phyloP scores from a whole-genome alignment of 2,329 filamentous ascomycete species.

The Trichoderma brevicompactum region DNA sequence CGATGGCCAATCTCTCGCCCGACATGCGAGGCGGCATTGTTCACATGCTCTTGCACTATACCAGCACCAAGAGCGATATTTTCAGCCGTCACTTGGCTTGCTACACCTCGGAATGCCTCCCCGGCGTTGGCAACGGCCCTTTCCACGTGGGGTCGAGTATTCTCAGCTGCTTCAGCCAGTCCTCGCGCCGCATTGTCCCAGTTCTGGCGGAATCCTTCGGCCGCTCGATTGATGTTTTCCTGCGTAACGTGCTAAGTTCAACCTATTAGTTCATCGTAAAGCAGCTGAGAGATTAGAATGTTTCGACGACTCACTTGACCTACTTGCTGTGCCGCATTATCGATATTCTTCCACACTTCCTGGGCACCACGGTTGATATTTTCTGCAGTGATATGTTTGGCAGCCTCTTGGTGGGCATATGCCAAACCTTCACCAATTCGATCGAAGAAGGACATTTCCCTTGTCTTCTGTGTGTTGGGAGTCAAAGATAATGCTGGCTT shows the following conservation, averaged over 20 bases:
- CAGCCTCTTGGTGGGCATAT: conserved; percentile 1
- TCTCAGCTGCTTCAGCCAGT: neutral
- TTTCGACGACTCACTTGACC: neutral
- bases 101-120: neutral
- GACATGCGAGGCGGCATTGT: neutral
- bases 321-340: neutral
- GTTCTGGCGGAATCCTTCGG: neutral
- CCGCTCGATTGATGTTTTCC: neutral
- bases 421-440: neutral
- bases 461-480: neutral
- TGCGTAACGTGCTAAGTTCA: neutral
- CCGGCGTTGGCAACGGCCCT: neutral
- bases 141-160: conserved; percentile 9
- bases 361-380: conserved; percentile 14
- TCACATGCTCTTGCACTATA: neutral
- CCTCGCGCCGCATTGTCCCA: neutral
- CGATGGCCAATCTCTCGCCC: neutral
- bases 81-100: neutral
- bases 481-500: too few relatives aligned
- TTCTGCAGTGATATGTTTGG: conserved; percentile 9
- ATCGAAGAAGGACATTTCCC: neutral
- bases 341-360: neutral
- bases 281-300: too few relatives aligned
- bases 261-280: neutral
- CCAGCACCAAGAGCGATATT: neutral